Evolutionary conservation across 306 rosid genomes (phyloP).

Genomic region (Acacia crassicarpa): DNA sequence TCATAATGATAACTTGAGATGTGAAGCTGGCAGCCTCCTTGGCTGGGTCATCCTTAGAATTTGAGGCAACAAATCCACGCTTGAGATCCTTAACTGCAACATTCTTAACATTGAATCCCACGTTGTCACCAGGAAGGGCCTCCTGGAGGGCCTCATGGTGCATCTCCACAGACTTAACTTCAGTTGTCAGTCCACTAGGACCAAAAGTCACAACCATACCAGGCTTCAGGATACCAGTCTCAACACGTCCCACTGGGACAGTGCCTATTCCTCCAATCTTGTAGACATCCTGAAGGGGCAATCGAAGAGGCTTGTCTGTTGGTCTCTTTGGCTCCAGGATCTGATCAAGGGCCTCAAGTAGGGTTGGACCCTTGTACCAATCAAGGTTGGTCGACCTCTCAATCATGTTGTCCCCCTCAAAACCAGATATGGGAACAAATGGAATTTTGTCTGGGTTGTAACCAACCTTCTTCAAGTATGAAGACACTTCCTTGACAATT

Average conservation of each 20-base stretch:
- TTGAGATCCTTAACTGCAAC: background rate
- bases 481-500: background rate
- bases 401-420: background rate
- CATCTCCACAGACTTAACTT: constrained; percentile 2
- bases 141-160: constrained; percentile 1
- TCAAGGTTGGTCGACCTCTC: background rate
- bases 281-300: constrained; percentile 1
- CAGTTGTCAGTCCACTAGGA: background rate
- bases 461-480: background rate
- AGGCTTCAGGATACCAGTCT: background rate
- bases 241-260: background rate
- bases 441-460: background rate
- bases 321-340: background rate
- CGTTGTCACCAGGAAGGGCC: background rate
- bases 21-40: background rate
- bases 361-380: constrained; percentile 2
- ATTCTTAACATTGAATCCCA: background rate
- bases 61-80: background rate
- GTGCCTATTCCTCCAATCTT: constrained; percentile 6
- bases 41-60: constrained; percentile 4
- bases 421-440: background rate
- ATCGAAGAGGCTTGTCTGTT: background rate
- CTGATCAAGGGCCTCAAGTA: background rate
- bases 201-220: constrained; percentile 1
- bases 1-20: background rate